phyloP scores from a whole-genome alignment of 257 asterid species.

The Echites panduratus region DNA sequence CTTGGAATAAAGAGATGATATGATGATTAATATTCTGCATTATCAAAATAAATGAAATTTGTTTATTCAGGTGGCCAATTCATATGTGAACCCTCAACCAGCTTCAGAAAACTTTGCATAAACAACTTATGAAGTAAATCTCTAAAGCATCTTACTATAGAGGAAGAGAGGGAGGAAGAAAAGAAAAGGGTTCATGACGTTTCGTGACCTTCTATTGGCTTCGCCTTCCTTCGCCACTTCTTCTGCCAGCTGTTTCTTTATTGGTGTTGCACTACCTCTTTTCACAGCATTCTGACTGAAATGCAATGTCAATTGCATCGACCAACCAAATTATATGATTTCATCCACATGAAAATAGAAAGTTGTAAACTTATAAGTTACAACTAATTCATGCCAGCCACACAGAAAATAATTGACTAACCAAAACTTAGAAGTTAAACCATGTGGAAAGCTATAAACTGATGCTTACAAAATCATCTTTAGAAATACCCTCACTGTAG shows the following conservation, averaged over 20 bases:
- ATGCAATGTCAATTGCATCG: slow-evolving; percentile 41
- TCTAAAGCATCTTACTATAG: background rate
- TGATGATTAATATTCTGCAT: background rate
- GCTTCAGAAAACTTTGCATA: background rate
- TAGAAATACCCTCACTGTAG: slow-evolving; percentile 39
- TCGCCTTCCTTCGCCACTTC: slow-evolving; percentile 72
- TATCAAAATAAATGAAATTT: background rate
- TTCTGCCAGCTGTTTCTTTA: slow-evolving; percentile 66
- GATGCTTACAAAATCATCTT: slow-evolving; percentile 43
- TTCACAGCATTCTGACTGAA: slow-evolving; percentile 42
- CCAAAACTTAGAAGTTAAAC: slow-evolving; percentile 1
- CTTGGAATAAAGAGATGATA: slow-evolving; percentile 1
- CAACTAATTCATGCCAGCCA: slow-evolving; percentile 6
- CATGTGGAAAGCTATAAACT: background rate
- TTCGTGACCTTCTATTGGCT: slow-evolving; percentile 48
- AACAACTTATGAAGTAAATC: background rate
- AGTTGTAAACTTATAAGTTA: slow-evolving; percentile 1
- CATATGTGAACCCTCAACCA: no score
- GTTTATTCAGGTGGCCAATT: background rate
- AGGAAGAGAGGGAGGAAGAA: no score
- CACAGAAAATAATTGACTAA: background rate
- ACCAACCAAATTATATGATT: slow-evolving; percentile 18
- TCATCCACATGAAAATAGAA: slow-evolving; percentile 6
- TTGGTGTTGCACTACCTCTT: slow-evolving; percentile 43
- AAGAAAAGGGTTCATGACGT: no score